phyloP scores from a whole-genome alignment of 2,329 filamentous ascomycete genomes.

The Apiospora malaysiana region DNA sequence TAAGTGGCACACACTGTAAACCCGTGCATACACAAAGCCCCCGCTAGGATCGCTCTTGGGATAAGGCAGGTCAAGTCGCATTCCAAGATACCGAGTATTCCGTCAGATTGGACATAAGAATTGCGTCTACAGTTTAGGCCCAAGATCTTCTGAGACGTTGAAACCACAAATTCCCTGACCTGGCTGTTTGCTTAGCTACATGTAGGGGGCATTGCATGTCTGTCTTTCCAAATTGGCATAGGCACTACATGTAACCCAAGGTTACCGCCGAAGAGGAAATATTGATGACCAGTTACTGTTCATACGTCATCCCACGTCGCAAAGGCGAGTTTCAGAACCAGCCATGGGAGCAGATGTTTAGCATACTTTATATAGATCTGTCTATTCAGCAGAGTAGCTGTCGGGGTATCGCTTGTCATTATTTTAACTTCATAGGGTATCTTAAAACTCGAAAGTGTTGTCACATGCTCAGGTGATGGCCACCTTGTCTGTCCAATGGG shows the following conservation, averaged over 20 bases:
- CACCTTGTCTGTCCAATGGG: not conserved
- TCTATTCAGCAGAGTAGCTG: not conserved
- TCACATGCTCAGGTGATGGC: not conserved
- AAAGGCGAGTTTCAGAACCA: not conserved
- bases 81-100: no score
- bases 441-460: not conserved
- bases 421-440: slow-evolving; percentile 12
- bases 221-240: no score
- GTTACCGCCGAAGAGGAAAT: no score
- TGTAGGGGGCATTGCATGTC: no score
- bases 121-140: no score
- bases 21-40: not conserved
- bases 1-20: slow-evolving; percentile 8
- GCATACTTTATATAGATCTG: not conserved
- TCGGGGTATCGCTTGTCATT: not conserved
- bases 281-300: no score
- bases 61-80: no score
- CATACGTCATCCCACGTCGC: not conserved
- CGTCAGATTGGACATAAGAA: not conserved
- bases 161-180: no score
- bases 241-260: no score
- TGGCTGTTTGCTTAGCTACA: no score
- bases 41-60: not conserved
- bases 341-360: not conserved
- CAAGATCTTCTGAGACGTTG: no score